Evolutionary conservation across 495 filamentous ascomycete species (phyloP).

Genomic region (Penicillium crystallinum): DNA sequence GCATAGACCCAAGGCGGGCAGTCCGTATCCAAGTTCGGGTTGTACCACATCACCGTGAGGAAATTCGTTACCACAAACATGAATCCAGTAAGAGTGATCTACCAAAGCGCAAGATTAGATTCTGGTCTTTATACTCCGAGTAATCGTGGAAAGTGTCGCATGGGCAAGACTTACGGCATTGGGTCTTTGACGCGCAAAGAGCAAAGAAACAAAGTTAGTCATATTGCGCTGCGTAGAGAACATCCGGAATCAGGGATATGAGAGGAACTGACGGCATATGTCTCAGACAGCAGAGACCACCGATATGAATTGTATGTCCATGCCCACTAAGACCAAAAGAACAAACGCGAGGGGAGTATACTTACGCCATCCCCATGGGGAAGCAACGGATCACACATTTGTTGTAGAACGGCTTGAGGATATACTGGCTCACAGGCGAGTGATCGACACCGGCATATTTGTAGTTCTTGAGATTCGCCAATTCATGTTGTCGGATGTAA

Average conservation of each 20-base stretch:
- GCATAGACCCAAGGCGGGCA: conserved; percentile 94
- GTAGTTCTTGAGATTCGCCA: conserved; percentile 84
- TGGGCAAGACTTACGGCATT: conserved; percentile 52
- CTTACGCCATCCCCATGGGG: conserved; percentile 90
- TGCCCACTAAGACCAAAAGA: background rate
- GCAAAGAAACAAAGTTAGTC: conserved; percentile 17
- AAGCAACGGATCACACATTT: conserved; percentile 90
- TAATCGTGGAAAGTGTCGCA: conserved; percentile 7
- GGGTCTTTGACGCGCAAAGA: conserved; percentile 38
- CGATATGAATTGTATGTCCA: background rate
- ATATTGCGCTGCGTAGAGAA: background rate
- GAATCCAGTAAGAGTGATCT: conserved; percentile 91
- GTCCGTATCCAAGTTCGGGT: conserved; percentile 87
- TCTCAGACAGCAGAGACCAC: background rate
- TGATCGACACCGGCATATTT: conserved; percentile 89
- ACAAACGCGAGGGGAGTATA: conserved; percentile 22
- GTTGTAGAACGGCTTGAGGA: conserved; percentile 96
- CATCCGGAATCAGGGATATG: background rate
- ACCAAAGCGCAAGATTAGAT: conserved; percentile 6
- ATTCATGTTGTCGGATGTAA: conserved; percentile 87
- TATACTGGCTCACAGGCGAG: conserved; percentile 80
- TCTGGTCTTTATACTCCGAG: background rate
- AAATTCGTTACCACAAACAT: conserved; percentile 87
- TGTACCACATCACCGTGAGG: conserved; percentile 92
- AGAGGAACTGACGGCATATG: background rate